These are phyloP conservation scores for Trichoderma arundinaceum DNA, from an alignment of 2,329 filamentous ascomycete species.

Conservation along the genomic window DNA sequence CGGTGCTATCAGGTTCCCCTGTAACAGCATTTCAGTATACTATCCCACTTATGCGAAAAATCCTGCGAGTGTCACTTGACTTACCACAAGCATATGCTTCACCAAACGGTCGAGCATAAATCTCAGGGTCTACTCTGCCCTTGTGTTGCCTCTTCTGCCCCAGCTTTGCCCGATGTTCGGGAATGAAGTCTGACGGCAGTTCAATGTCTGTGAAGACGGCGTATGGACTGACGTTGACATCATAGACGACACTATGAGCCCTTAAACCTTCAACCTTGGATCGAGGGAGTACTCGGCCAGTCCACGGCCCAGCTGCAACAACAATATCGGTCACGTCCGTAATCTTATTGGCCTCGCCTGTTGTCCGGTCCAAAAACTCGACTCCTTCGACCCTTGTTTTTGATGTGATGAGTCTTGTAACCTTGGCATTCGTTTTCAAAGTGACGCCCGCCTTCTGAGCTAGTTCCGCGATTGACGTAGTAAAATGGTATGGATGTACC, in stretches of 20 bases:
- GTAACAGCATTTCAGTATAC: slow-evolving; percentile 18
- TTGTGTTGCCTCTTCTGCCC: slow-evolving; percentile 60
- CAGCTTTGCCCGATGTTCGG: slow-evolving; percentile 53
- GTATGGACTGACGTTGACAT: slow-evolving; percentile 70
- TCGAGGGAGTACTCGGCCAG: slow-evolving; percentile 61
- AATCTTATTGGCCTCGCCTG: slow-evolving; percentile 46
- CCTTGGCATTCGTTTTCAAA: slow-evolving; percentile 68
- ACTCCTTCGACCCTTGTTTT: slow-evolving; percentile 64
- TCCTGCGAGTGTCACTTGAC: slow-evolving; percentile 32
- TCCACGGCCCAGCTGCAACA: slow-evolving; percentile 68
- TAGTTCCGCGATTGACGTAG: slow-evolving; percentile 78
- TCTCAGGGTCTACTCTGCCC: slow-evolving; percentile 80
- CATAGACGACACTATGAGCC: slow-evolving; percentile 70
- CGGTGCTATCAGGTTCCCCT: slow-evolving; percentile 76
- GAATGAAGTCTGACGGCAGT: slow-evolving; percentile 69
- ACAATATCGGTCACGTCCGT: slow-evolving; percentile 59
- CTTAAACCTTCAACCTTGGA: slow-evolving; percentile 63
- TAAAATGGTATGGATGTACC: slow-evolving; percentile 92
- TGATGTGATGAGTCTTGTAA: slow-evolving; percentile 67
- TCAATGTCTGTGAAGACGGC: slow-evolving; percentile 87
- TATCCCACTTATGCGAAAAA: background rate
- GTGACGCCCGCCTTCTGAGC: slow-evolving; percentile 72
- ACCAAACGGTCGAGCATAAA: slow-evolving; percentile 86
- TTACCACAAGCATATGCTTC: slow-evolving; percentile 91
- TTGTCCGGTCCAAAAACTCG: slow-evolving; percentile 60